Evolutionary conservation across 106 monocot genomes (phyloP), one percentile per base, ranked within the genome.

Genomic region (Dioscorea zingiberensis): DNA sequence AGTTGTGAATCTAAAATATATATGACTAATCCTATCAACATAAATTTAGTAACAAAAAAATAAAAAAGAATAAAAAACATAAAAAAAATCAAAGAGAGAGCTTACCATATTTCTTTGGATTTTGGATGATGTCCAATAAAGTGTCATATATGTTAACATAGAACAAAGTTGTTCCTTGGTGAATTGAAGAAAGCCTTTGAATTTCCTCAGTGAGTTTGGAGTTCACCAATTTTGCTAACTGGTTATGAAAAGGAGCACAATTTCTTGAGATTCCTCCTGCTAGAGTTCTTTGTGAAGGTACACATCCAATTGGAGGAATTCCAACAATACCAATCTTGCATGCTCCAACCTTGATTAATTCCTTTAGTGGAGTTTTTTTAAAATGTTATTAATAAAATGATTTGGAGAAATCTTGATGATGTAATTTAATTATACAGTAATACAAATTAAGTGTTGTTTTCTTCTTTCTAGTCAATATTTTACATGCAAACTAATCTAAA

Each of bases 281-380:
- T 15, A 74, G 22, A 19, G 88, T 85, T 64, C 82, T 77, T 68
- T 85, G 83, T 7, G 80, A 80, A 47, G 93, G 88, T 19, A 93
- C 4, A 38, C 88, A 93, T 27, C 93, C 93, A n/a, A 93, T 54
- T 11, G 93, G 93, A 18, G 93, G 85, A 23, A 80, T 29, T 18
- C 88, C 72, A 12, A 75, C 64, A 23, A 88, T 55, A 2, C 10
- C 63, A 21, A 89, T 62, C 59, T 69, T 83, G 29, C 78, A 66
- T 21, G 85, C 93, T 11, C 93, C 88, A 22, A 70, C 9, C 0
- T 47, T 59, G 68, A 75, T 65, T 16, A 93, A 25, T 38, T 82
- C 70, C 75, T 83, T 18, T 3, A 54, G 14, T 54, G 16, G 14
- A 46, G 28, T n/a, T n/a, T n/a, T n/a, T n/a, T n/a, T n/a, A n/a